Base-by-base conservation (phyloP, 805 yeast genomes). In the Candida bentonensis region DNA sequence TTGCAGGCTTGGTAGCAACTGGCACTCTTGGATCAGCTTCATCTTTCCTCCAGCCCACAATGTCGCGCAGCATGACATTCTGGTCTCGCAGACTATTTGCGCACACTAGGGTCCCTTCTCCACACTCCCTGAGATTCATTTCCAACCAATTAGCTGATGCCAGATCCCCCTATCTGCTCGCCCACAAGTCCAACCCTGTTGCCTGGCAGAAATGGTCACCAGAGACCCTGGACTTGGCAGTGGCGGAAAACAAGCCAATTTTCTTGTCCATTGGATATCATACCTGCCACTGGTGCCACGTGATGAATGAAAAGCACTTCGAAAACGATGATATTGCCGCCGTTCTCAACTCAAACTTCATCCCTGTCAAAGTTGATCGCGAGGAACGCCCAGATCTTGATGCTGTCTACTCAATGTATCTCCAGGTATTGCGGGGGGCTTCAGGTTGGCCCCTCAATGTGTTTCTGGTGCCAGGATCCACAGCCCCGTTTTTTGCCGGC, bases 381-480 rank as follows among this genome's bases (percentile, higher is more conserved):
- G 67, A 63, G 42, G 63, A 60, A 42, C 56, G 64, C n/a, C 67
- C 67, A n/a, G 69, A 61, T 46, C 47, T 65, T 21, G 68, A 64
- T 43, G 48, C 58, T n/a, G 59, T 63, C 5, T 62, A 65, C 47
- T 60, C 58, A 61, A 53, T 58, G 55, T 65, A 57, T 45, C 49
- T 64, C 28, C 68, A 64, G 51, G 63, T 59, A 3, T 52, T 59
- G 9, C 47, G 50, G 15, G 64, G 64, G n/a, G 54, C 53, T 1
- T 63, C 66, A 11, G 68, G 68, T 17, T 64, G 68, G 68, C 68
- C 68, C 3, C 48, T 64, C 39, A 64, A 63, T 46, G 65, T 58
- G 2, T 62, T 64, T 47, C 51, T 64, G 42, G 53, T 56, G 1
- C 68, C 68, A 1, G 57, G 55, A 2, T 42, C 56, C 1, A 51